phyloP scores from a whole-genome alignment of 2,329 filamentous ascomycete genomes.

The Lanzia echinophila region DNA sequence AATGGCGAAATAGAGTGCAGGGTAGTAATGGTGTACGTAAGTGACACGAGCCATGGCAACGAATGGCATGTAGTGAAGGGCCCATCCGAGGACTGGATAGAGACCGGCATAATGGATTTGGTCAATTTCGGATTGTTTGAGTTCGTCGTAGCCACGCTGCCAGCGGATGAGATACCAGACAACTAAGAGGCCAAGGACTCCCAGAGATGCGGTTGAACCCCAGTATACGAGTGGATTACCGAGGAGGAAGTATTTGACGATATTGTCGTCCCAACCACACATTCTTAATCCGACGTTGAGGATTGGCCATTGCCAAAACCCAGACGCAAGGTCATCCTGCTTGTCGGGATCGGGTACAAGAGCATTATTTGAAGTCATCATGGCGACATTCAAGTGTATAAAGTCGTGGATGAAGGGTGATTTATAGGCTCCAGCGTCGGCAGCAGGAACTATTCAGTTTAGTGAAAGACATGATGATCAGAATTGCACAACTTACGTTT shows the following conservation, averaged over 20 bases:
- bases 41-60: constrained; percentile 97
- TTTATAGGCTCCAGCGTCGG: constrained; percentile 86
- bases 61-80: constrained; percentile 93
- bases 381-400: constrained; percentile 94
- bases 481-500: constrained; percentile 58
- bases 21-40: constrained; percentile 99
- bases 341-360: constrained; percentile 97
- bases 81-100: constrained; percentile 90
- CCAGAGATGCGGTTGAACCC: constrained; percentile 78
- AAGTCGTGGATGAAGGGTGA: constrained; percentile 98
- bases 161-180: constrained; percentile 86
- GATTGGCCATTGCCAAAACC: constrained; percentile 98
- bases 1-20: constrained; percentile 95
- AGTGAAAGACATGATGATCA: constrained; percentile 21
- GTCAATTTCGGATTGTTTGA: constrained; percentile 74
- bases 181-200: constrained; percentile 63
- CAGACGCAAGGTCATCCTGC: constrained; percentile 93
- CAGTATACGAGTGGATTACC: constrained; percentile 96
- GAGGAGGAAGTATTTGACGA: constrained; percentile 96
- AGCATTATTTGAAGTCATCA: constrained; percentile 99
- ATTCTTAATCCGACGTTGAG: constrained; percentile 93
- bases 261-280: constrained; percentile 96
- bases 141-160: constrained; percentile 88
- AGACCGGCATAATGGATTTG: constrained; percentile 90
- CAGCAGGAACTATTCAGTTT: constrained; percentile 63